Evolutionary conservation across 495 filamentous ascomycete species (phyloP).

Genomic region (Amorphotheca resinae): DNA sequence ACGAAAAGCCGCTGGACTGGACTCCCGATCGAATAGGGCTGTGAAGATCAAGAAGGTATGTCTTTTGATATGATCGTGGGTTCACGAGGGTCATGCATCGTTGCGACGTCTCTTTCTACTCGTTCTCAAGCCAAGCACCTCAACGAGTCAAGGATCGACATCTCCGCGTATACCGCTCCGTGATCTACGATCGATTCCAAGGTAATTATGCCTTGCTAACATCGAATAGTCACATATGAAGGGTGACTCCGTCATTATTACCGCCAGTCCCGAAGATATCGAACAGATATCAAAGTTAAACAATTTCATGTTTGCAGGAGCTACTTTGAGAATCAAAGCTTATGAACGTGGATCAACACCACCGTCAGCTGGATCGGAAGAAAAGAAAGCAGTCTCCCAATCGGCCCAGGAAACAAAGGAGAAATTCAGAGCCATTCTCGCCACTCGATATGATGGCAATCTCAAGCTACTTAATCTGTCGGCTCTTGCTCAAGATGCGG

Average conservation of each 20-base stretch:
- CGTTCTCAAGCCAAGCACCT: conserved; percentile 43
- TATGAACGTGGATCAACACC: conserved; percentile 21
- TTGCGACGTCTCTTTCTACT: conserved; percentile 34
- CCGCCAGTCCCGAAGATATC: conserved; percentile 48
- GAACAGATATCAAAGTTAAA: conserved; percentile 49
- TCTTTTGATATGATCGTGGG: conserved; percentile 33
- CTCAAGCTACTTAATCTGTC: conserved; percentile 72
- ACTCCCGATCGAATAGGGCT: conserved; percentile 35
- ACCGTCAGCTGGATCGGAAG: conserved; percentile 6
- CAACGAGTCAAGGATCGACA: conserved; percentile 42
- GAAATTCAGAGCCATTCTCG: conserved; percentile 43
- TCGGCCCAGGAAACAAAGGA: conserved; percentile 33
- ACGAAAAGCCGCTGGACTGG: conserved; percentile 51
- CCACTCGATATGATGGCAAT: conserved; percentile 53
- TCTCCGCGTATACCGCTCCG: conserved; percentile 34
- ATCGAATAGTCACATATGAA: conserved; percentile 53
- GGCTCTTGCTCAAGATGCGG: conserved; percentile 52
- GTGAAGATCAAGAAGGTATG: conserved; percentile 79
- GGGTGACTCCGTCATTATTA: conserved; percentile 54
- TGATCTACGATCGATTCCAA: conserved; percentile 32
- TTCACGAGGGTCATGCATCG: conserved; percentile 28
- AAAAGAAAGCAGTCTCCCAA: conserved; percentile 22
- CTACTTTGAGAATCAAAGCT: conserved; percentile 40
- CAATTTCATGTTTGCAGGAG: conserved; percentile 51
- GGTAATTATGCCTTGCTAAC: conserved; percentile 56